Evolutionary conservation across 768 basidiomycete species (phyloP), one percentile per base, ranked within the genome.

Genomic region (Gymnopilus junonius): DNA sequence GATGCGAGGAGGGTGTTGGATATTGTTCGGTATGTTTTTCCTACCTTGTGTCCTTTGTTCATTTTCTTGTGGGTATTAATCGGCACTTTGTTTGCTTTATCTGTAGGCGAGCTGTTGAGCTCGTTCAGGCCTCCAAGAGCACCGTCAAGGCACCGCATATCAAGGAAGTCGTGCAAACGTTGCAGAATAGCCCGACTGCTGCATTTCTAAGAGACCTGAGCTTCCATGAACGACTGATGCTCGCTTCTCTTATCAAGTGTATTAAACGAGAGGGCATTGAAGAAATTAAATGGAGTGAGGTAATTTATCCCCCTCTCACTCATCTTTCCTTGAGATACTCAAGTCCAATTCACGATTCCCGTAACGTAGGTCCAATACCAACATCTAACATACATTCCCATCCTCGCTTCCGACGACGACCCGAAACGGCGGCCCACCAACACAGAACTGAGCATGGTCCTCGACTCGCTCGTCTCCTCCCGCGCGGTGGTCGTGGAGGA

Each of bases 1-100:
- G 97, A 99, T 74, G 97, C 97, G 0, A 81, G 97, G 56, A 83
- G 96, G 31, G 92, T 96, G 5, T 80, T 99, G 61, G 97, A 99
- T 72, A 91, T 97, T 48, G 97, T 95, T 77, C 83, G 96, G 88
- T 92, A 62, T 55, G 82, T 75, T 14, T 56, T n/a, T n/a, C n/a
- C n/a, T n/a, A 1, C 3, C 45, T 7, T 53, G n/a, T 48, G 23
- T 45, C n/a, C 10, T 37, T 39, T 43, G 4, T 43, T 40, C 14
- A 37, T 21, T 17, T 21, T 25, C 2, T 27, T 37, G 4, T 55
- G 1, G 17, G 17, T 39, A 39, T 48, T 40, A 20, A 39, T 34
- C 12, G 37, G 35, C 15, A 17, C 48, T 40, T 14, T 42, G n/a
- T 39, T 4, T 17, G 34, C 40, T 35, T 37, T 12, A n/a, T n/a